Conservation (phyloP, 2,329 filamentous ascomycete species). For the Dothidotthia symphoricarpi region DNA sequence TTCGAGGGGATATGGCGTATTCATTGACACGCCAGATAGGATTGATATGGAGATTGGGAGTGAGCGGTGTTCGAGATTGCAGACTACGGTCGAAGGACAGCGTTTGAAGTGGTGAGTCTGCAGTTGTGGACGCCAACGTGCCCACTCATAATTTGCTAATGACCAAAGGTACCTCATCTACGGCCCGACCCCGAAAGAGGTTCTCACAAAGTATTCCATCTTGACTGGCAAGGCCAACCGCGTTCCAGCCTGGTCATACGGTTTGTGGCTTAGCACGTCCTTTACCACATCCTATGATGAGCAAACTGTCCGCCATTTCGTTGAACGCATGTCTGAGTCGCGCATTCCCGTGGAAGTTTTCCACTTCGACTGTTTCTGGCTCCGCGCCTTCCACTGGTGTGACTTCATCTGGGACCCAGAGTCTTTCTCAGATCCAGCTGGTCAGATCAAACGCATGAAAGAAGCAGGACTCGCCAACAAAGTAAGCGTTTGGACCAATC, state of each 20-base stretch:
- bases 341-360: constrained; percentile 69
- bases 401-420: constrained; percentile 70
- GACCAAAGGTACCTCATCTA: constrained; percentile 62
- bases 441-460: constrained; percentile 64
- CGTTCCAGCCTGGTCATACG: constrained; percentile 72
- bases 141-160: no score
- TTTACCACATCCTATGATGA: constrained; percentile 75
- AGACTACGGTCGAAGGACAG: constrained; percentile 68
- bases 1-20: constrained; percentile 72
- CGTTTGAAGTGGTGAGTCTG: constrained; percentile 59
- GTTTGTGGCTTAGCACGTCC: constrained; percentile 73
- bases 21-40: constrained; percentile 68
- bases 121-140: background rate
- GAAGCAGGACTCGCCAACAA: constrained; percentile 58
- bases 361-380: constrained; percentile 78
- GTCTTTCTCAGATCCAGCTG: constrained; percentile 66
- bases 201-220: constrained; percentile 64
- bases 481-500: constrained; percentile 75
- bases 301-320: constrained; percentile 64
- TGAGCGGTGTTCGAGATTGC: constrained; percentile 68
- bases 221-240: constrained; percentile 65
- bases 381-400: constrained; percentile 72
- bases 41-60: constrained; percentile 73
- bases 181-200: constrained; percentile 68
- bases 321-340: constrained; percentile 66